These are phyloP conservation scores for Setomelanomma holmii DNA, from an alignment of 2,329 filamentous ascomycete genomes.

Conservation along the genomic window DNA sequence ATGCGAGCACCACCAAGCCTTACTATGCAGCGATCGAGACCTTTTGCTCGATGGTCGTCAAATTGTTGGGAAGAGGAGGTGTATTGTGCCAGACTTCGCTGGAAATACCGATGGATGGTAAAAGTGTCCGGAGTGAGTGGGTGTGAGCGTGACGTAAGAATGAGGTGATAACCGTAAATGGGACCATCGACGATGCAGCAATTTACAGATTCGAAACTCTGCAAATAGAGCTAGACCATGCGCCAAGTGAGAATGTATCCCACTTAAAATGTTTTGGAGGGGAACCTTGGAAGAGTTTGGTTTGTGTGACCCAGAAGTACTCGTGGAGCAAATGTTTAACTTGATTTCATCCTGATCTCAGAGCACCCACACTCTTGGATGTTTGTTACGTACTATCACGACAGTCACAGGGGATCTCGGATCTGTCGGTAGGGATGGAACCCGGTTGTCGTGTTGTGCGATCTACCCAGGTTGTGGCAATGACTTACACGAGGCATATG, in stretches of 20 bases:
- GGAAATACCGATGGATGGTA: not conserved
- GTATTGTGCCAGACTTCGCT: not conserved
- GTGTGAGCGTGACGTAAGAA: not conserved
- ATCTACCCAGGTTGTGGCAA: too few species aligned
- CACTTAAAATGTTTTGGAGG: too few species aligned
- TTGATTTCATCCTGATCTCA: not conserved
- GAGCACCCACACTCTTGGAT: not conserved
- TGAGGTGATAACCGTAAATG: not conserved
- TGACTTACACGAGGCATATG: too few species aligned
- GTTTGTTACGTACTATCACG: not conserved
- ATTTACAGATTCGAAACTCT: not conserved
- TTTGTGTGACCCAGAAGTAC: too few species aligned
- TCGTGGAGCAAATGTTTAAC: not conserved
- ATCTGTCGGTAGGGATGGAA: not conserved
- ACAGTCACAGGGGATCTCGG: not conserved
- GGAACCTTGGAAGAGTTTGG: too few species aligned
- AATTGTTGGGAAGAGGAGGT: not conserved
- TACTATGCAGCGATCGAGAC: not conserved
- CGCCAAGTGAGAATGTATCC: too few species aligned
- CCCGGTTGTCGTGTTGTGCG: too few species aligned
- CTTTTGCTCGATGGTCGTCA: not conserved
- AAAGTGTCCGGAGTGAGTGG: not conserved
- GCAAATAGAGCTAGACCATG: not conserved
- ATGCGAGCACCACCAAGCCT: not conserved
- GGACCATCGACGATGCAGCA: conserved; percentile 1